A percentile compares a stretch with the other conserved stretches of the same genome.
Evolutionary conservation across 371 early-diverging fungal species (phyloP).

Genomic region (Dipsacomyces acuminosporus): DNA sequence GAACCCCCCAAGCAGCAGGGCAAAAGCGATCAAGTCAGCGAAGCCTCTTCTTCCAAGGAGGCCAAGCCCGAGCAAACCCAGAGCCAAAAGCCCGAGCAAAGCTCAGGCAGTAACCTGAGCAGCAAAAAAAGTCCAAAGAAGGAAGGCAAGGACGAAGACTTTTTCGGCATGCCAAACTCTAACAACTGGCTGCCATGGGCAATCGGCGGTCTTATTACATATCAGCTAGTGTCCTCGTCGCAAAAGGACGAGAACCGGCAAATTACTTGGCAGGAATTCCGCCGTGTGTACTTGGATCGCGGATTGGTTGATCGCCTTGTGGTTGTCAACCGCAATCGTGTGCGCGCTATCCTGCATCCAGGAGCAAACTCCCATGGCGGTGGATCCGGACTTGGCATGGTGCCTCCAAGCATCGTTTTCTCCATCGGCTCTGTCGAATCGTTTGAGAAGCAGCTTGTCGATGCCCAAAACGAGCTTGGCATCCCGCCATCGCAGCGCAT

Average conservation of each 20-base stretch:
- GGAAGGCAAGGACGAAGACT: constrained; percentile 39
- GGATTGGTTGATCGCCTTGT: constrained; percentile 86
- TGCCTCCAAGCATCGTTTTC: constrained; percentile 51
- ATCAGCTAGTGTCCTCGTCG: constrained; percentile 20
- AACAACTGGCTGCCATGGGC: constrained; percentile 10
- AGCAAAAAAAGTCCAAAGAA: constrained; percentile 59
- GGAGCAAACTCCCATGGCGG: constrained; percentile 6
- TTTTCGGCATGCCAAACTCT: constrained; percentile 1
- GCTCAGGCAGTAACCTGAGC: too few species aligned
- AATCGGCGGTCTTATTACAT: constrained; percentile 16
- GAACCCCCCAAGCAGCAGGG: too few species aligned
- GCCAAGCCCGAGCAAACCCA: too few species aligned
- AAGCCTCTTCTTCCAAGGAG: too few species aligned
- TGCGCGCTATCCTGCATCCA: constrained; percentile 63
- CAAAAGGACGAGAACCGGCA: constrained; percentile 44
- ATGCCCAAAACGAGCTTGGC: constrained; percentile 84
- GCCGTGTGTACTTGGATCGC: constrained; percentile 78
- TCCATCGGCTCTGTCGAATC: constrained; percentile 93
- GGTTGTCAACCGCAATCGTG: constrained; percentile 79
- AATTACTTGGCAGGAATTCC: constrained; percentile 92
- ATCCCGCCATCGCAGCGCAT: constrained; percentile 86
- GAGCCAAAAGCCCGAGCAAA: too few species aligned
- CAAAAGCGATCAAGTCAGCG: too few species aligned
- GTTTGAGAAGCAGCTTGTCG: constrained; percentile 88
- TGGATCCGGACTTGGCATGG: background rate